Conservation (phyloP, 805 yeast genomes). For the Myxozyma sirexii region DNA sequence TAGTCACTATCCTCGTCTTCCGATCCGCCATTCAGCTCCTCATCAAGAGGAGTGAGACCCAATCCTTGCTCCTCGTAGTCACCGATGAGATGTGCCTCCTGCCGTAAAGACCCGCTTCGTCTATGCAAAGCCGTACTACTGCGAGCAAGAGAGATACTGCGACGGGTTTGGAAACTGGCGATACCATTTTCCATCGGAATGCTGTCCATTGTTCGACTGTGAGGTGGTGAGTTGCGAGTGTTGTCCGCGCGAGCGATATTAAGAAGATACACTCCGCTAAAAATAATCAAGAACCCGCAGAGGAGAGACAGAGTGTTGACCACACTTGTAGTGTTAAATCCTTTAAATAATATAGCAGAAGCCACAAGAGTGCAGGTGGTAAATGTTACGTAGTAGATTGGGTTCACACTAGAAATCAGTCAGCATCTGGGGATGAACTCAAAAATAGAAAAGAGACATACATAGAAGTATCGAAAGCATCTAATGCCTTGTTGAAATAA, state of each 20-base stretch:
- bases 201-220: conserved; percentile 55
- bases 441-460: not conserved
- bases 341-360: conserved; percentile 80
- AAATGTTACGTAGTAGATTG: conserved; percentile 86
- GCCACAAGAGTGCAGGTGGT: conserved; percentile 87
- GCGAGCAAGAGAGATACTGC: conserved; percentile 70
- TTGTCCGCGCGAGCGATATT: conserved; percentile 66
- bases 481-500: conserved; percentile 89
- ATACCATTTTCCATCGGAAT: conserved; percentile 85
- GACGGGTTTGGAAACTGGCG: conserved; percentile 73
- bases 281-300: conserved; percentile 83
- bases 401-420: conserved; percentile 59
- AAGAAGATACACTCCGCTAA: conserved; percentile 81
- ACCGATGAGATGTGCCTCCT: conserved; percentile 38
- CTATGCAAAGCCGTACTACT: conserved; percentile 37
- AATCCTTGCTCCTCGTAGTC: conserved; percentile 42
- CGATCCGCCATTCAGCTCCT: conserved; percentile 27
- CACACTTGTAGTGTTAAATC: conserved; percentile 80
- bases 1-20: conserved; percentile 21
- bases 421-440: not conserved
- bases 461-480: conserved; percentile 88
- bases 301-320: conserved; percentile 79
- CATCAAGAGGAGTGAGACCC: conserved; percentile 43
- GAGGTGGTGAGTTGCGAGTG: conserved; percentile 13
- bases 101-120: conserved; percentile 39